Evolutionary conservation across 306 rosid genomes (phyloP).

Genomic region (Rosa chinensis): DNA sequence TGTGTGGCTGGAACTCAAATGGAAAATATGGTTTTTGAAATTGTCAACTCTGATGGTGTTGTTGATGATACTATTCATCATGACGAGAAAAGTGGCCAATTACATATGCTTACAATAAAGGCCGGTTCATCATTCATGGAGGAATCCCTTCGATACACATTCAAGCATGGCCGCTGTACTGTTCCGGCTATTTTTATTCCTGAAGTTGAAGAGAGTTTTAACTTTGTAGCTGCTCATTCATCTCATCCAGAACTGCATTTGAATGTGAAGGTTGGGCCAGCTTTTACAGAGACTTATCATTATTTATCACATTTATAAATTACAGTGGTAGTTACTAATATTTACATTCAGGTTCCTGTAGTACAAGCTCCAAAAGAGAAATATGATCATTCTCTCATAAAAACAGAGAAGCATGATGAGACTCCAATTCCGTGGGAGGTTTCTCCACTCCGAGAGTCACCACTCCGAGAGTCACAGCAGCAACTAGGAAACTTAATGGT

Average conservation of each 20-base stretch:
- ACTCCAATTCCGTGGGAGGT: slow-evolving; percentile 17
- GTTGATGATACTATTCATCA: slow-evolving; percentile 45
- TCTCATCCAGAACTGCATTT: slow-evolving; percentile 32
- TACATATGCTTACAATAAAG: slow-evolving; percentile 50
- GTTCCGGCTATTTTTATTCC: slow-evolving; percentile 42
- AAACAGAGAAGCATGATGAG: neutral
- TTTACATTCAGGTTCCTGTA: slow-evolving; percentile 38
- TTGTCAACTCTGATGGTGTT: slow-evolving; percentile 41
- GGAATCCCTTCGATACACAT: slow-evolving; percentile 38
- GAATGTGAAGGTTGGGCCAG: slow-evolving; percentile 37
- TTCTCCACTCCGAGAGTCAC: slow-evolving; percentile 14
- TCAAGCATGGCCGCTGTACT: slow-evolving; percentile 49
- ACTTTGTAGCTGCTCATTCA: slow-evolving; percentile 49
- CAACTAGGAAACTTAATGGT: slow-evolving; percentile 9
- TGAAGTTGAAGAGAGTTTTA: slow-evolving; percentile 28
- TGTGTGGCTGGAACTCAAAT: slow-evolving; percentile 39
- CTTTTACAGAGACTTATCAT: slow-evolving; percentile 8
- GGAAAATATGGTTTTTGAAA: slow-evolving; percentile 46
- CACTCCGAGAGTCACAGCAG: slow-evolving; percentile 9
- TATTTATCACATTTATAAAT: neutral
- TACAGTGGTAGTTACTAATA: slow-evolving; percentile 16
- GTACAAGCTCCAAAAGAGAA: slow-evolving; percentile 6
- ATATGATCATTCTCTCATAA: neutral
- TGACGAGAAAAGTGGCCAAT: slow-evolving; percentile 34
- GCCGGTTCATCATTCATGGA: slow-evolving; percentile 28